A percentile compares a stretch with the other conserved stretches of the same genome.
Evolutionary conservation across 2,329 filamentous ascomycete species (phyloP).

Genomic region (Setomelanomma holmii): DNA sequence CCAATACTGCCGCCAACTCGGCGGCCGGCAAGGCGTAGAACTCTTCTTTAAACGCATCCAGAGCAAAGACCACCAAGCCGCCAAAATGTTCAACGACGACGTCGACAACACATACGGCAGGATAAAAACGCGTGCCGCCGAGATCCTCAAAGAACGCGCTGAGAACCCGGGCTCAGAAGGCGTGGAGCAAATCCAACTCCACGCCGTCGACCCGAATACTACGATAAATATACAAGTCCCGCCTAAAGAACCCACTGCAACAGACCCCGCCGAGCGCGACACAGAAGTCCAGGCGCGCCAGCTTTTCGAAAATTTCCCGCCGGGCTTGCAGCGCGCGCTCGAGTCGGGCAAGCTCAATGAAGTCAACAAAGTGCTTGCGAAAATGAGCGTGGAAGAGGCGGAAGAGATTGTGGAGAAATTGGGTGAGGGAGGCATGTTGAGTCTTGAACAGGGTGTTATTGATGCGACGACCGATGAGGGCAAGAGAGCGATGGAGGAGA

Average conservation of each 20-base stretch:
- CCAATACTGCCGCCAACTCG: conserved; percentile 92
- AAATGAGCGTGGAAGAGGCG: conserved; percentile 87
- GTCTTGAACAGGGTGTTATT: conserved; percentile 90
- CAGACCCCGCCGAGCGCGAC: conserved; percentile 62
- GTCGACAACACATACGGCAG: conserved; percentile 85
- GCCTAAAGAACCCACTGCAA: conserved; percentile 56
- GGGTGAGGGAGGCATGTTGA: conserved; percentile 85
- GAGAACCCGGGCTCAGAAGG: conserved; percentile 64
- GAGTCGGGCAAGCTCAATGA: conserved; percentile 89
- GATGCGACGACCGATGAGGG: conserved; percentile 93
- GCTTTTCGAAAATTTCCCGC: conserved; percentile 84
- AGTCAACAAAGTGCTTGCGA: conserved; percentile 85
- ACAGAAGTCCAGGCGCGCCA: conserved; percentile 67
- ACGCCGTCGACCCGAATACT: conserved; percentile 92
- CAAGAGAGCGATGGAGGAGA: conserved; percentile 75
- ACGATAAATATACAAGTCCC: conserved; percentile 90
- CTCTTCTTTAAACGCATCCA: conserved; percentile 98
- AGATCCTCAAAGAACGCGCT: conserved; percentile 70
- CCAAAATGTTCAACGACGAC: conserved; percentile 90
- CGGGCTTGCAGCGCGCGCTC: conserved; percentile 80
- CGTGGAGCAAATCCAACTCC: conserved; percentile 95
- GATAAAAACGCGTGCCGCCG: conserved; percentile 77
- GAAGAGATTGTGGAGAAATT: conserved; percentile 84
- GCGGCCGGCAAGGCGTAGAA: conserved; percentile 84
- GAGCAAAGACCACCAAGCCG: conserved; percentile 85